Base-by-base conservation (phyloP, 2,329 filamentous ascomycete genomes). In the Aquanectria penicillioides region DNA sequence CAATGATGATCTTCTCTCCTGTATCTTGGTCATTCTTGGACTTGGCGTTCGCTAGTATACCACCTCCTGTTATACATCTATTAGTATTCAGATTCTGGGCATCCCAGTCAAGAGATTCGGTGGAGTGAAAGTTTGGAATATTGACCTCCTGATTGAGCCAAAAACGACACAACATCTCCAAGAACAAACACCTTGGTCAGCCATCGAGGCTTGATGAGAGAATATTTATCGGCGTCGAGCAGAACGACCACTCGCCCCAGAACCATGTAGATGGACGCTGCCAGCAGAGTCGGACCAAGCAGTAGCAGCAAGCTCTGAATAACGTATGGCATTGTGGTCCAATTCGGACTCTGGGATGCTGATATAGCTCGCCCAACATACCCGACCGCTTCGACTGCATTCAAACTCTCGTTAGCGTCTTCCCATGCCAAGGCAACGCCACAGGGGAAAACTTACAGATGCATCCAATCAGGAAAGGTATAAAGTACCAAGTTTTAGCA, bases 301-400 rank as follows among this genome's bases (percentile, higher is more conserved):
- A 70, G 62, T 5, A 70, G 51, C 15, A 78, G 66, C 0, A 78
- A 60, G 3, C 66, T 67, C 58, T 80, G 74, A 13, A 76, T 59
- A 33, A 79, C 67, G 65, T 72, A 80, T 6, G n/a, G 77, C n/a
- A 48, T 41, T 26, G 75, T 61, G 3, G 67, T 41, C 40, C 61
- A 68, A 18, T 65, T 69, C 0, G 77, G 75, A 18, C 74, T 73
- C 41, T 81, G 65, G 2, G 61, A 40, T 2, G 72, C 68, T 0
- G 80, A 81, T 17, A 81, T 63, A 3, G 78, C 69, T 46, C 83
- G 80, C 12, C 78, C 80, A 31, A 81, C 68, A 64, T 84, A 85
- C 20, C 63, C 58, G 22, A 64, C 22, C 17, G 51, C 37, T 47
- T 66, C 59, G 18, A 65, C 65, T 63, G 15, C 50, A n/a, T 12